phyloP scores from a whole-genome alignment of 2,329 filamentous ascomycete genomes.

The Trichocomaceae sp. region DNA sequence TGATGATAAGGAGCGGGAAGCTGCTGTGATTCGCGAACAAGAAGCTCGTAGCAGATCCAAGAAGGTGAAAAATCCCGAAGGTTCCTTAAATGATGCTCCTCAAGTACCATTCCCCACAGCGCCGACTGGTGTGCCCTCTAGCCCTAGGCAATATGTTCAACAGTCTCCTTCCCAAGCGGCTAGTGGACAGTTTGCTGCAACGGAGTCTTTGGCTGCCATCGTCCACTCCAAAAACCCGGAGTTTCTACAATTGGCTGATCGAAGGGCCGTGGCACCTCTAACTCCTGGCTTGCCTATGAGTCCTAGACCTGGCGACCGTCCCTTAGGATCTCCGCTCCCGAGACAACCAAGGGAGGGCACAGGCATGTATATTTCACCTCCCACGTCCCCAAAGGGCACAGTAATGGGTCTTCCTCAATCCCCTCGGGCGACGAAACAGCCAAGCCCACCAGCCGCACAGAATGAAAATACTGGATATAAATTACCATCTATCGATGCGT shows the following conservation, averaged over 20 bases:
- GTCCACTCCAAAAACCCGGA: slow-evolving; percentile 24
- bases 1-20: slow-evolving; percentile 71
- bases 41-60: slow-evolving; percentile 67
- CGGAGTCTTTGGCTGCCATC: slow-evolving; percentile 27
- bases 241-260: slow-evolving; percentile 27
- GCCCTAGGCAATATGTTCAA: slow-evolving; percentile 49
- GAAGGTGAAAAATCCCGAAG: slow-evolving; percentile 58
- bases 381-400: slow-evolving; percentile 57
- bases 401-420: slow-evolving; percentile 55
- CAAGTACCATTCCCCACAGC: slow-evolving; percentile 13
- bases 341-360: slow-evolving; percentile 47
- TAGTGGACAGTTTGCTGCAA: slow-evolving; percentile 17
- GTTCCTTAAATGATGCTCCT: slow-evolving; percentile 39
- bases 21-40: slow-evolving; percentile 59
- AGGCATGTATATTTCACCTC: slow-evolving; percentile 54
- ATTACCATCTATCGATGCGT: slow-evolving; percentile 33
- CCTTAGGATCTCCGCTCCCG: slow-evolving; percentile 54
- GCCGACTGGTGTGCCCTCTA: slow-evolving; percentile 43
- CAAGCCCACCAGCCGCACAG: slow-evolving; percentile 43
- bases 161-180: slow-evolving; percentile 22
- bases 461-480: slow-evolving; percentile 15
- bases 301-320: slow-evolving; percentile 54
- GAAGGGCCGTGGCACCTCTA: slow-evolving; percentile 36
- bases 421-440: slow-evolving; percentile 65
- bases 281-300: slow-evolving; percentile 59